Percentiles rank a stretch among this genome's conserved stretches.
Evolutionary conservation across 2,329 filamentous ascomycete species (phyloP).

Genomic region (Colletotrichum caudatum): DNA sequence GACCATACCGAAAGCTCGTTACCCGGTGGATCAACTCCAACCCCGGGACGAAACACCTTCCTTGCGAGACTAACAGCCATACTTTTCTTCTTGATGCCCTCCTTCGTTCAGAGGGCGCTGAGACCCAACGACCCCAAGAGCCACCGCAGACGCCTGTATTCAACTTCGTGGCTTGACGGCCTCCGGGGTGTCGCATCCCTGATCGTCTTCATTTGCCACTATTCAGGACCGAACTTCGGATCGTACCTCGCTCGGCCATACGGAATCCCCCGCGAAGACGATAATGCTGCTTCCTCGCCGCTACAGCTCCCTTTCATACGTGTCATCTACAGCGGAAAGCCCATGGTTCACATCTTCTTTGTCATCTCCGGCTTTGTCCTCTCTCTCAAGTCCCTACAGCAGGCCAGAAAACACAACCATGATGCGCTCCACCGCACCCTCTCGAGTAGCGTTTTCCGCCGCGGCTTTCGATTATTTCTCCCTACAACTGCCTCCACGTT

Average conservation of each 20-base stretch:
- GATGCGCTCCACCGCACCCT: slow-evolving; percentile 54
- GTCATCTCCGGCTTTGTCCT: slow-evolving; percentile 64
- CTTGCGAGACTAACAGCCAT: slow-evolving; percentile 31
- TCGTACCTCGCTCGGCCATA: slow-evolving; percentile 51
- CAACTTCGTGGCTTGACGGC: slow-evolving; percentile 62
- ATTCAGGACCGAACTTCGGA: slow-evolving; percentile 56
- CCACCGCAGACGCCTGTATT: slow-evolving; percentile 47
- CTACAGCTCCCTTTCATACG: slow-evolving; percentile 60
- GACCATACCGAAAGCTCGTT: slow-evolving; percentile 22
- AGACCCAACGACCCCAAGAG: slow-evolving; percentile 43
- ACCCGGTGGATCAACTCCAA: slow-evolving; percentile 8
- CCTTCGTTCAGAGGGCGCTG: slow-evolving; percentile 48
- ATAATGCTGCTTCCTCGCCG: slow-evolving; percentile 48
- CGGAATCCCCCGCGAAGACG: slow-evolving; percentile 49
- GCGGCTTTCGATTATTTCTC: slow-evolving; percentile 60
- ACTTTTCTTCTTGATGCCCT: slow-evolving; percentile 48
- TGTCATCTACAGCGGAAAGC: slow-evolving; percentile 58
- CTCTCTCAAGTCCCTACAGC: slow-evolving; percentile 57
- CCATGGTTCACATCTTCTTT: slow-evolving; percentile 65
- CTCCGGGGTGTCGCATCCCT: slow-evolving; percentile 62
- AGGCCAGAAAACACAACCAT: slow-evolving; percentile 54
- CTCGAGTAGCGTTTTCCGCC: slow-evolving; percentile 60
- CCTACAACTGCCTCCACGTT: slow-evolving; percentile 59
- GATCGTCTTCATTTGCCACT: slow-evolving; percentile 62
- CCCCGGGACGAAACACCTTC: slow-evolving; percentile 12